Evolutionary conservation across 1,139 yeast genomes (phyloP).

Genomic region (Yamadazyma trypodendri): DNA sequence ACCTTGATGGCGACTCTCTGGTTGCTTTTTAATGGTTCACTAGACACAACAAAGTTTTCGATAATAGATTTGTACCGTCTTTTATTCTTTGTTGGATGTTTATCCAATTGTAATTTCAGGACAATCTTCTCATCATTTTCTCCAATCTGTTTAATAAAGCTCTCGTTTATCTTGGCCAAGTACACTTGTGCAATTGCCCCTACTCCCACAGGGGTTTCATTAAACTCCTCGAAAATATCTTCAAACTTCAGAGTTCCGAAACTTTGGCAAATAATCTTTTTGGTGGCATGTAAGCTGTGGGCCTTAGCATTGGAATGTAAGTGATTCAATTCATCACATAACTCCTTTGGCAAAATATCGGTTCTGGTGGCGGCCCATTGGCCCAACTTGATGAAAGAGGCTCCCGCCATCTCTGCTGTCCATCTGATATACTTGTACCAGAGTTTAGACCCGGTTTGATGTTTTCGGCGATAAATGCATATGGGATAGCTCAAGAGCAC

Average conservation of each 20-base stretch:
- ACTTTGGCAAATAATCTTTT: constrained; percentile 54
- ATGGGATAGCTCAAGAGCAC: constrained; percentile 65
- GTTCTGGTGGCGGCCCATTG: constrained; percentile 99
- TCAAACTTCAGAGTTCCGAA: constrained; percentile 61
- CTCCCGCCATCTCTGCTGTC: constrained; percentile 84
- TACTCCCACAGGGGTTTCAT: constrained; percentile 78
- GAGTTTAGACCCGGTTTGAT: constrained; percentile 54
- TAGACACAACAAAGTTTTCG: constrained; percentile 37
- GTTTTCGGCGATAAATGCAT: constrained; percentile 55
- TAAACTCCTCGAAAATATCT: constrained; percentile 80
- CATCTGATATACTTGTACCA: constrained; percentile 73
- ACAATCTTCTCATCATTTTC: constrained; percentile 26
- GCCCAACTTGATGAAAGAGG: constrained; percentile 91
- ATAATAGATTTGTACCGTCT: constrained; percentile 23
- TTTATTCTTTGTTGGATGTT: constrained; percentile 7
- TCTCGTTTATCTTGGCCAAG: constrained; percentile 60
- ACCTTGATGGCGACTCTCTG: constrained; percentile 86
- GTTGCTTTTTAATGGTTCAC: constrained; percentile 39
- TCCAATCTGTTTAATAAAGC: constrained; percentile 36
- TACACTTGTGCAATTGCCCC: constrained; percentile 99
- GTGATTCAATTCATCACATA: constrained; percentile 75
- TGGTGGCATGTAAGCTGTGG: constrained; percentile 67
- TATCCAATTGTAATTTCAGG: constrained; percentile 13
- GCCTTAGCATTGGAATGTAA: constrained; percentile 82
- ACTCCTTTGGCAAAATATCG: constrained; percentile 78